These are phyloP conservation scores for Podospora bellae-mahoneyi DNA, from an alignment of 495 filamentous ascomycete genomes.

Conservation along the genomic window DNA sequence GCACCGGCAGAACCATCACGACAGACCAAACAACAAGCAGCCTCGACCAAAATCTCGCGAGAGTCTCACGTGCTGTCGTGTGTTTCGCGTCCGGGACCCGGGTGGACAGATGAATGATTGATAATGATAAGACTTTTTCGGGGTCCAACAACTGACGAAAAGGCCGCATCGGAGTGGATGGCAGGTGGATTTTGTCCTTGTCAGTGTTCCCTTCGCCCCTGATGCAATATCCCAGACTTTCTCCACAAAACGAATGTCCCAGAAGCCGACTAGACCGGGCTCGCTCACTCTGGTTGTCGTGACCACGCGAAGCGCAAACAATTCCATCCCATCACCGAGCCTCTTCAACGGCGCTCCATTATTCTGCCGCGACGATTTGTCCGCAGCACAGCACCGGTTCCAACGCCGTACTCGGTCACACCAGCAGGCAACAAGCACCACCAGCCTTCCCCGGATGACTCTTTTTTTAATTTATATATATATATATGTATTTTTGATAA, in stretches of 20 bases:
- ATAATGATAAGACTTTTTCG: constrained; percentile 2
- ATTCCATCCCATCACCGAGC: background rate
- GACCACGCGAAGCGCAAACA: constrained; percentile 7
- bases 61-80: background rate
- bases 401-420: background rate
- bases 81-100: background rate
- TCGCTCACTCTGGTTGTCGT: constrained; percentile 7
- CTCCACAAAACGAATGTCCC: constrained; percentile 12
- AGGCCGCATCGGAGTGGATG: constrained; percentile 18
- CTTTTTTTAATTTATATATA: background rate
- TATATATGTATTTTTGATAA: too few relatives aligned
- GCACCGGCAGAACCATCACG: background rate
- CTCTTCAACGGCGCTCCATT: background rate
- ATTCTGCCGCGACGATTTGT: background rate
- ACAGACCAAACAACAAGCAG: too few relatives aligned
- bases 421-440: background rate
- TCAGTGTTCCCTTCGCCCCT: constrained; percentile 12
- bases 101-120: background rate
- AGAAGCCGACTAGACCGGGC: constrained; percentile 8
- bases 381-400: background rate
- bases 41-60: too few relatives aligned
- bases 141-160: constrained; percentile 9
- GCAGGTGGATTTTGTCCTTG: constrained; percentile 7
- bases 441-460: background rate
- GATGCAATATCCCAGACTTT: constrained; percentile 13